Percentiles rank a stretch among this genome's conserved stretches.
phyloP scores from a whole-genome alignment of 2,329 filamentous ascomycete species.

The Mycocentrospora acerina region DNA sequence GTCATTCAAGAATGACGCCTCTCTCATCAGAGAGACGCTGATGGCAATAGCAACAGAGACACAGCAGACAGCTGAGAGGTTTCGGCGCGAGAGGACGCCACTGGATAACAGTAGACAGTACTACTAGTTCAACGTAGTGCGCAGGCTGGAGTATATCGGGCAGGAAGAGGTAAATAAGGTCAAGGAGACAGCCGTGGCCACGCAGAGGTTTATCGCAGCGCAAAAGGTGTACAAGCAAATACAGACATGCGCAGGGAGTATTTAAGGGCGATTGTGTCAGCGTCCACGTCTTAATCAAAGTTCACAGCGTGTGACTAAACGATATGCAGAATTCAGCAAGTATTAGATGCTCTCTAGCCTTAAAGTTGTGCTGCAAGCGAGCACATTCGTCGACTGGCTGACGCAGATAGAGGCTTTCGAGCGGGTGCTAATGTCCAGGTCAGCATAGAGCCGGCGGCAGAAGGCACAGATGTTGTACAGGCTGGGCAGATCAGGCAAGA shows the following conservation, averaged over 20 bases:
- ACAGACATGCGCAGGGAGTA: slow-evolving; percentile 18
- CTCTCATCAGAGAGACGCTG: slow-evolving; percentile 12
- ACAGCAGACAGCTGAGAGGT: slow-evolving; percentile 16
- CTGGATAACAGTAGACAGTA: slow-evolving; percentile 24
- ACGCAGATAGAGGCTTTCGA: slow-evolving; percentile 18
- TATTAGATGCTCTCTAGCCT: slow-evolving; percentile 17
- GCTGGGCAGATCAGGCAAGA: too few species aligned
- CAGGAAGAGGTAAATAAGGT: slow-evolving; percentile 40
- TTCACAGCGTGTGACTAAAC: slow-evolving; percentile 8
- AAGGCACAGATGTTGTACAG: slow-evolving; percentile 17
- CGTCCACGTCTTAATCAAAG: not conserved
- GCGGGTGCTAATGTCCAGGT: slow-evolving; percentile 11
- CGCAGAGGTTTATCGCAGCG: slow-evolving; percentile 18
- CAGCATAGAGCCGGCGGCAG: slow-evolving; percentile 9
- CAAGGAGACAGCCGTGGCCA: slow-evolving; percentile 20
- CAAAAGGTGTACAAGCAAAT: slow-evolving; percentile 21
- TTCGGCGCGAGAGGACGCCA: slow-evolving; percentile 8
- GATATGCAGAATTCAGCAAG: slow-evolving; percentile 7
- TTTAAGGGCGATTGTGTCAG: slow-evolving; percentile 14
- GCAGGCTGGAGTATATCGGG: slow-evolving; percentile 45
- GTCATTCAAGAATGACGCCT: slow-evolving; percentile 18
- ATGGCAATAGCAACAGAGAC: slow-evolving; percentile 16
- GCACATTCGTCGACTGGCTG: slow-evolving; percentile 18
- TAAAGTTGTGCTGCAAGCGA: slow-evolving; percentile 15
- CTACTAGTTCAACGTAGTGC: slow-evolving; percentile 50